Percentiles rank a stretch among this genome's conserved stretches.
phyloP scores from a whole-genome alignment of 2,329 filamentous ascomycete genomes.

The Ilyonectria destructans region DNA sequence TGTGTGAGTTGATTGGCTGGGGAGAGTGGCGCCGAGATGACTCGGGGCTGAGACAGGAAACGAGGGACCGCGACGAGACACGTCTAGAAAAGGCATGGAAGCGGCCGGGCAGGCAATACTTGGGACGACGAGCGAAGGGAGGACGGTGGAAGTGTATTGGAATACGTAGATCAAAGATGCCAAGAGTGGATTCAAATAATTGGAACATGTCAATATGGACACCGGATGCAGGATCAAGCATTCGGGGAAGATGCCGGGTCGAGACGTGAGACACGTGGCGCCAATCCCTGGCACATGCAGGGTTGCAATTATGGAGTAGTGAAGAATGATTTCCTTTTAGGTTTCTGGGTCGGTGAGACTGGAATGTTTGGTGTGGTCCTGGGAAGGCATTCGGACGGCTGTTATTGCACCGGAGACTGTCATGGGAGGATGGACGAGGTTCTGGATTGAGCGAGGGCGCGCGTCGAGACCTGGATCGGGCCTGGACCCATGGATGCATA shows the following conservation, averaged over 20 bases:
- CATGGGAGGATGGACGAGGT: not conserved
- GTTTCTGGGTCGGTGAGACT: not conserved
- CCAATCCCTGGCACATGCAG: not conserved
- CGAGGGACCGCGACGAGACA: not conserved
- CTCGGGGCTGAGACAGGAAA: not conserved
- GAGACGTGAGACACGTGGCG: not conserved
- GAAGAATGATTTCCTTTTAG: not conserved
- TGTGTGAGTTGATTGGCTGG: constrained; percentile 12
- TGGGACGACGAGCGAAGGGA: constrained; percentile 6
- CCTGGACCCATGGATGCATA: too few relatives aligned
- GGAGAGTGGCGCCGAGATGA: not conserved
- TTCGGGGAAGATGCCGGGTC: not conserved
- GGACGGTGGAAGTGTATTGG: constrained; percentile 11
- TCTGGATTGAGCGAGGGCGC: not conserved
- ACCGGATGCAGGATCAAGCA: not conserved
- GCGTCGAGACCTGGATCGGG: not conserved
- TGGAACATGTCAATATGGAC: constrained; percentile 10
- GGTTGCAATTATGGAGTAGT: not conserved
- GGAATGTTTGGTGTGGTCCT: not conserved
- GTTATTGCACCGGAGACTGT: not conserved
- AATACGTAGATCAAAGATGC: constrained; percentile 17
- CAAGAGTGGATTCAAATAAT: constrained; percentile 10
- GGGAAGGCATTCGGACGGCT: not conserved
- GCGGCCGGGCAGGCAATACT: not conserved
- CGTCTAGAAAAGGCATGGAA: constrained; percentile 8